Percentiles rank a stretch among this genome's conserved stretches.
Conservation (phyloP, 192 early-diverging fungal genomes). For the Linnemannia zychae region DNA sequence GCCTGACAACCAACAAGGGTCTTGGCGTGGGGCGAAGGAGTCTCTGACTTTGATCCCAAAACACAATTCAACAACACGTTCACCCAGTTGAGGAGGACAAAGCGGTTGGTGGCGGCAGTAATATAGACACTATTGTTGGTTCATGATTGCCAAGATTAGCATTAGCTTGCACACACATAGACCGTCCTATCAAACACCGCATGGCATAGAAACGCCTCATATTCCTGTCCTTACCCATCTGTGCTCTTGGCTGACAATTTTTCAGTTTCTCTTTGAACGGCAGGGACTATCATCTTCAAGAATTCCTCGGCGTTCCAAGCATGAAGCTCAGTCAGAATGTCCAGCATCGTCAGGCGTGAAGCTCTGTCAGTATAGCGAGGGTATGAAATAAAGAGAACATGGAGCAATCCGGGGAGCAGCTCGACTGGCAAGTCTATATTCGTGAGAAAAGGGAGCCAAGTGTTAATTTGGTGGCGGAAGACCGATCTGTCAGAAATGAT, state of each 20-base stretch:
- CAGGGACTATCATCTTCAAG: constrained; percentile 68
- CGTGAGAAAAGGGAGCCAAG: neutral
- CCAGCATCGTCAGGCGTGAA: constrained; percentile 72
- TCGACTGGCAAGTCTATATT: constrained; percentile 61
- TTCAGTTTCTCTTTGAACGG: constrained; percentile 66
- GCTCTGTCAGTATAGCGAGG: constrained; percentile 76
- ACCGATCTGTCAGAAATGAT: neutral
- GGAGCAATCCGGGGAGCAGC: constrained; percentile 58
- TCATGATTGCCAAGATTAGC: constrained; percentile 29
- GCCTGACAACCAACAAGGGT: constrained; percentile 62
- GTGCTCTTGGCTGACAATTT: constrained; percentile 56
- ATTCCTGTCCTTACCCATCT: constrained; percentile 58
- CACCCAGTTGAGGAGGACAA: constrained; percentile 76
- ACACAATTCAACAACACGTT: constrained; percentile 61
- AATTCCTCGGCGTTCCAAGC: constrained; percentile 69
- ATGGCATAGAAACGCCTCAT: neutral
- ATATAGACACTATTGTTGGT: constrained; percentile 41
- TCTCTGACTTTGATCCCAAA: constrained; percentile 33
- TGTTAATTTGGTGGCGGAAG: constrained; percentile 3
- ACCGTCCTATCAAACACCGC: neutral
- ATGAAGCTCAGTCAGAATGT: constrained; percentile 69
- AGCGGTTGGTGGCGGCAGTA: constrained; percentile 69
- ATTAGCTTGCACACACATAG: neutral
- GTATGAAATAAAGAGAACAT: constrained; percentile 69
- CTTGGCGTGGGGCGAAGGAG: constrained; percentile 32